phyloP scores from a whole-genome alignment of 768 basidiomycete species.

The Leccinum barrowsii region DNA sequence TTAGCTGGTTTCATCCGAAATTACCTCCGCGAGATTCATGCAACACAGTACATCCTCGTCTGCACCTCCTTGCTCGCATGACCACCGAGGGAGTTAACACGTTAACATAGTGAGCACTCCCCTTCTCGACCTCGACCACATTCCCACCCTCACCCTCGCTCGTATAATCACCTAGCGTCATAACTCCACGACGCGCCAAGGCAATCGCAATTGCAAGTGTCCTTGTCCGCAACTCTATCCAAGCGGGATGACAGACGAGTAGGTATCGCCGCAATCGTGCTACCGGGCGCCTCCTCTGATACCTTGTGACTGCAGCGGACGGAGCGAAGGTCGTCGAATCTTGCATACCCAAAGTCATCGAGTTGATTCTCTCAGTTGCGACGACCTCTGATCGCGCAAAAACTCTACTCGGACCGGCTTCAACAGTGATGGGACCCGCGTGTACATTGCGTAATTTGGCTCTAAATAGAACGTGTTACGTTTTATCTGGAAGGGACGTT shows the following conservation, averaged over 20 bases:
- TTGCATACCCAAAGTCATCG: background rate
- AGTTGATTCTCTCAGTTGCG: background rate
- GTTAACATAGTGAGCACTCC: too few species aligned
- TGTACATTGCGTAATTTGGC: conserved; percentile 22
- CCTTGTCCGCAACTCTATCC: too few species aligned
- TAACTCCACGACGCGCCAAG: too few species aligned
- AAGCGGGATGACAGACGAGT: conserved; percentile 10
- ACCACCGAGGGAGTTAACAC: too few species aligned
- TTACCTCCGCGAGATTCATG: conserved; percentile 3
- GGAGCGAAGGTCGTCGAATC: background rate
- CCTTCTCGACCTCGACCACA: too few species aligned
- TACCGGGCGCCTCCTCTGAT: background rate
- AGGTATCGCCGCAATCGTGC: background rate
- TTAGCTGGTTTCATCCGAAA: conserved; percentile 8
- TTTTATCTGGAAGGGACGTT: background rate
- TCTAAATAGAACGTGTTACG: conserved; percentile 9
- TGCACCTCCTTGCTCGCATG: too few species aligned
- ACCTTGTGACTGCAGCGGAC: background rate
- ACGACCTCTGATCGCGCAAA: background rate
- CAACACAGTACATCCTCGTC: too few species aligned
- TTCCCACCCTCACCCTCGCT: too few species aligned
- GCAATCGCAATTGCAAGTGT: too few species aligned
- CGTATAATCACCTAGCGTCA: too few species aligned
- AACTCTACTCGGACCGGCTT: conserved; percentile 1
- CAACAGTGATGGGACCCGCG: conserved; percentile 24